Conservation (phyloP, 768 basidiomycete genomes). For the Podaxis pistillaris region DNA sequence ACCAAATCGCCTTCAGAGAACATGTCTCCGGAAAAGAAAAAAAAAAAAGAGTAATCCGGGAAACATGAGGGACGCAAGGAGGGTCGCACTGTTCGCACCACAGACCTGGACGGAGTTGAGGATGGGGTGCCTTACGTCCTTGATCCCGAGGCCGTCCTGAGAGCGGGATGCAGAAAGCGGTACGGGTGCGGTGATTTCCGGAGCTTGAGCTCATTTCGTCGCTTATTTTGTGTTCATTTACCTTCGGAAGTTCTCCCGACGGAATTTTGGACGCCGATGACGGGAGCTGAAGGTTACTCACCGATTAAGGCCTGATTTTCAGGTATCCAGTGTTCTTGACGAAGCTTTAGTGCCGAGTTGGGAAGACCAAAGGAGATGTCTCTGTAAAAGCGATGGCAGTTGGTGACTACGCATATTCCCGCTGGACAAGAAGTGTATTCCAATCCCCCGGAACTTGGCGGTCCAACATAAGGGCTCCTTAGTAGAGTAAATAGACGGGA, state of each 20-base stretch:
- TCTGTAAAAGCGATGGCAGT: background rate
- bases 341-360: background rate
- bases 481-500: too few relatives aligned
- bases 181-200: background rate
- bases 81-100: too few relatives aligned
- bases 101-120: too few relatives aligned
- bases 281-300: background rate
- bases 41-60: background rate
- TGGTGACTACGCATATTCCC: background rate
- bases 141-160: background rate
- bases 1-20: background rate
- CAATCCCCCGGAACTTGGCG: too few relatives aligned
- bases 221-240: background rate
- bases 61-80: too few relatives aligned
- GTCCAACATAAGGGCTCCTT: too few relatives aligned
- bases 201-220: background rate
- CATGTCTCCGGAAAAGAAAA: background rate
- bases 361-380: background rate
- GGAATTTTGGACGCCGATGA: slow-evolving; percentile 8
- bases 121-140: background rate
- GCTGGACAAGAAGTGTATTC: background rate
- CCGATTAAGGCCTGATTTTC: slow-evolving; percentile 3
- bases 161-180: background rate
- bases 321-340: background rate
- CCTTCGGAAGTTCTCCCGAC: slow-evolving; percentile 5